Percentiles rank a stretch among this genome's conserved stretches.
Conservation (phyloP, 768 basidiomycete species). For the Tremella fuciformis region DNA sequence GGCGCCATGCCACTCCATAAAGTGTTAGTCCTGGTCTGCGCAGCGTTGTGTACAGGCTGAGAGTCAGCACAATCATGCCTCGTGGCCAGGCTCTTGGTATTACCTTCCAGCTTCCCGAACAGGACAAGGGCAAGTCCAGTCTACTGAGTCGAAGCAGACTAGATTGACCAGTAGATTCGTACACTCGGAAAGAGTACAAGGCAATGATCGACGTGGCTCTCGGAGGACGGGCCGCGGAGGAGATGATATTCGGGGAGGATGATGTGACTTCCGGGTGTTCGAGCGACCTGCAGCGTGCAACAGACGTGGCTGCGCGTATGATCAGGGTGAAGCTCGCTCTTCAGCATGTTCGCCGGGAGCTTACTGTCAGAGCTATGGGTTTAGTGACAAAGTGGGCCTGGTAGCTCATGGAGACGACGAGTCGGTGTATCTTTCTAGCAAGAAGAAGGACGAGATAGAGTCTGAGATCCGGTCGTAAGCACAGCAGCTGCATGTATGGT, state of each 20-base stretch:
- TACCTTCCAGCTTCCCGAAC: constrained; percentile 53
- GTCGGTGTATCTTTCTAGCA: constrained; percentile 67
- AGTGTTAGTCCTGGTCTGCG: constrained; percentile 56
- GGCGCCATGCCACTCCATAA: constrained; percentile 97
- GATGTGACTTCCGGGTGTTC: constrained; percentile 88
- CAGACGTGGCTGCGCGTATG: constrained; percentile 75
- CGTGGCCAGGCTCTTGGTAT: constrained; percentile 85
- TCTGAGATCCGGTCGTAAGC: constrained; percentile 76
- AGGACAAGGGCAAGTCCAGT: constrained; percentile 47
- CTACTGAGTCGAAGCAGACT: background rate
- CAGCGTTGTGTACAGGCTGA: constrained; percentile 14
- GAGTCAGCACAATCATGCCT: constrained; percentile 73
- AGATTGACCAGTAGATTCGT: constrained; percentile 39
- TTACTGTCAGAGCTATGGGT: constrained; percentile 54
- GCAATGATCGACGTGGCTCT: constrained; percentile 79
- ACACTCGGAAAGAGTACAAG: constrained; percentile 51
- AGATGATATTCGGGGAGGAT: constrained; percentile 82
- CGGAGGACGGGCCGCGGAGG: constrained; percentile 94
- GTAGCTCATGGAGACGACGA: constrained; percentile 77
- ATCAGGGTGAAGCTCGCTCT: constrained; percentile 65
- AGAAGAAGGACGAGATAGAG: constrained; percentile 80
- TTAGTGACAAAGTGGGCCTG: constrained; percentile 57
- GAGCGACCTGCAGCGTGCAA: constrained; percentile 79
- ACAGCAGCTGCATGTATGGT: background rate
- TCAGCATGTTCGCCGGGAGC: constrained; percentile 54